Evolutionary conservation across 257 asterid genomes (phyloP), one percentile per base, ranked within the genome.

Genomic region (Rauvolfia tetraphylla): DNA sequence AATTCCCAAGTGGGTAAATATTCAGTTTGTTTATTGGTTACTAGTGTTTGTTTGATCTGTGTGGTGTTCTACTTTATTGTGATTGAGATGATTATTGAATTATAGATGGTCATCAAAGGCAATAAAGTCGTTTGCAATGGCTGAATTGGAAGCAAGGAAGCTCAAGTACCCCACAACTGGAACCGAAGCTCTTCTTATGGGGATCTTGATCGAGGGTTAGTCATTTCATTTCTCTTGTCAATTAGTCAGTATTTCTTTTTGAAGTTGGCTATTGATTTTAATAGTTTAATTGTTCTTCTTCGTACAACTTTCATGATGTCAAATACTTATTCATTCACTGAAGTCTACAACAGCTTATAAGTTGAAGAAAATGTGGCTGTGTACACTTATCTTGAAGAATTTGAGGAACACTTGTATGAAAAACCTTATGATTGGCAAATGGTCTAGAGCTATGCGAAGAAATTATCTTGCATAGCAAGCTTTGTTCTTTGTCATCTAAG

Each of bases 101-200:
- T 75, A 74, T 81, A 91, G 95, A 84, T 91, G 96, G 96, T 91
- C 96, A 49, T 85, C 85, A 17, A 91, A 85, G 88, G 92, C 95
- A 33, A 87, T 91, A 49, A 89, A 85, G 80, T 79, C 96, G 22
- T 89, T 88, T 82, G 88, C 90, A 74, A 84, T 91, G 95, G 81
- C 79, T 54, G 91, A 91, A 87, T 76, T 89, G 86, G 95, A 89
- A 86, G 95, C 96, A 15, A 85, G 93, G 81, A 89, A 88, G 81
- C 86, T 89, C 72, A 86, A 85, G 80, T 86, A 84, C 63, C 68
- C 86, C 8, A 80, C 79, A 59, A 89, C 91, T 0, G 96, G 91
- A 70, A 86, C 95, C 2, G 95, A 88, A 82, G 93, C 96, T 63
- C 84, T 91, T 68, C 79, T 91, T 58, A 83, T 89, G 95, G 96